Evolutionary conservation across 129 eudicot genomes (phyloP), one percentile per base, ranked within the genome.

Genomic region (Escallonia rubra): DNA sequence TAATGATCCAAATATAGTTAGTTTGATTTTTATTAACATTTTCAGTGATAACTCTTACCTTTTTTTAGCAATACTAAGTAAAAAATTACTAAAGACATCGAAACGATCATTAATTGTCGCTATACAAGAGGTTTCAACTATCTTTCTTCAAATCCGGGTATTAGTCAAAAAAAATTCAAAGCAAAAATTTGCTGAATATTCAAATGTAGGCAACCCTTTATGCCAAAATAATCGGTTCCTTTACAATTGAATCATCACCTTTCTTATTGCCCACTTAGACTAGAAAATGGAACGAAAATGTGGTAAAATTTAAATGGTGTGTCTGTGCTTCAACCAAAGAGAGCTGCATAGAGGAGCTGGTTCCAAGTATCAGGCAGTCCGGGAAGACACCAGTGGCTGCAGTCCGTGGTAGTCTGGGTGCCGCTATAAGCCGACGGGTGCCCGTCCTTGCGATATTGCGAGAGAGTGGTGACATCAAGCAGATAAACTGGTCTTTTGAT

Each of bases 341-440:
- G 87, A 34, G 90, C 85, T 0, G 96, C 70, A 68, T 89, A 78
- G 12, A 93, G 77, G 45, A 93, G 88, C 66, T 75, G 59, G 53
- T 93, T 93, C 99, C 99, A 93, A n/a, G 99, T 93, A 77, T 93
- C 96, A 0, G 99, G 99, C 72, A 93, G 68, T 1, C 99, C 99
- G 0, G 99, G 96, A 34, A 89, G 91, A 45, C 99, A 93, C 96
- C 96, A 93, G 64, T 93, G 99, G 74, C 99, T 93, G 59, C 99
- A 93, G 64, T 93, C 99, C 23, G 76, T 56, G 58, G 88, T 89
- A 61, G 61, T 64, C 65, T 79, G 90, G 12, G 62, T 64, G 63
- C 83, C 83, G 39, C 99, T 82, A 45, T 93, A 93, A 41, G 52
- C 57, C 0, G 76, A 63, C 0, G 99, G 96, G 71, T 93, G 99